Evolutionary conservation across 169 alveolate species (phyloP), one percentile per base, ranked within the genome.

Genomic region (Neospora caninum): DNA sequence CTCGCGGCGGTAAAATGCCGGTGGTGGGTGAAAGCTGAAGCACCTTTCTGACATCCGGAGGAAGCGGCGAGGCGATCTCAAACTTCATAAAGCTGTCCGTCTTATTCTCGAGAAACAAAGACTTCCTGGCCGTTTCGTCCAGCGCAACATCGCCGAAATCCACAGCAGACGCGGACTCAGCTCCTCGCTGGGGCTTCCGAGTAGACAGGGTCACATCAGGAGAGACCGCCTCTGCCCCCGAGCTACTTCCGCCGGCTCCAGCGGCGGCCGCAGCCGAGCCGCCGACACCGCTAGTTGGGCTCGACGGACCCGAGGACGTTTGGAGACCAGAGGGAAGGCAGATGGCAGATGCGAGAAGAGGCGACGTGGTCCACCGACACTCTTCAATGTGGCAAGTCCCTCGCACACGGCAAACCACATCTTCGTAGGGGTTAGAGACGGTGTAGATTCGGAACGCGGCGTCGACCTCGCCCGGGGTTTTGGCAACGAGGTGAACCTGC

Each of bases 391-490:
- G 39, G 89, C 89, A 41, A 18, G 89, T 82, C 0, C 94, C 96
- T 18, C 31, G 80, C 34, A 92, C 29, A 0, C 39, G 88, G n/a
- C 92, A 38, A 36, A 78, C 88, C 36, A 88, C 69, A 83, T 93
- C 96, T 93, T 96, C 97, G 83, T 88, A 96, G 27, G 97, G 95
- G 82, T 96, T 96, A 64, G 95, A 94, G 36, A 93, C 53, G 9
- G 97, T 96, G 89, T 88, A 70, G 41, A 94, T 82, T 54, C 95
- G 94, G 58, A 96, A 92, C 13, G 43, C 38, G 83, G 86, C 64
- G 69, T 93, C 95, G 80, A 86, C 42, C 34, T 93, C 95, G 22
- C 91, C 95, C 7, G 95, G 95, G 39, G 83, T 39, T 73, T 39
- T 69, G 25, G 95, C 93, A 39, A 22, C 25, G 41, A 82, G 38